These are phyloP conservation scores for Emydomyces testavorans DNA, from an alignment of 2,329 filamentous ascomycete genomes.

Conservation along the genomic window DNA sequence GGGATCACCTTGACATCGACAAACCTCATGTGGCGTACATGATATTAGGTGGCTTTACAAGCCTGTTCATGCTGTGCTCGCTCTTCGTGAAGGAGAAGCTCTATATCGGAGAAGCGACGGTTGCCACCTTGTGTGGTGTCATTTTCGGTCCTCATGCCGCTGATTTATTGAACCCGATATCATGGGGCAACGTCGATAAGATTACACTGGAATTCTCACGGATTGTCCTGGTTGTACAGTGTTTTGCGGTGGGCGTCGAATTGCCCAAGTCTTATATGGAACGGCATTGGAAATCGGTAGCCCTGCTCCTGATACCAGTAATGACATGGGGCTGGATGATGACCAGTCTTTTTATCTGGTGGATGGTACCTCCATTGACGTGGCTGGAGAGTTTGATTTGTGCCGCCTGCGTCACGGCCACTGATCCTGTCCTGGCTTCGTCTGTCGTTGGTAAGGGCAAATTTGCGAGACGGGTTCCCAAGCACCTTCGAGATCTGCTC, in stretches of 20 bases:
- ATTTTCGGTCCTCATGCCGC: constrained; percentile 59
- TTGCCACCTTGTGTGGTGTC: constrained; percentile 61
- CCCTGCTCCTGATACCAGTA: constrained; percentile 78
- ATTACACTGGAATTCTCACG: constrained; percentile 61
- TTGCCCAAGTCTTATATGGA: constrained; percentile 79
- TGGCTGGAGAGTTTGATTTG: constrained; percentile 85
- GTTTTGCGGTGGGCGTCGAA: constrained; percentile 61
- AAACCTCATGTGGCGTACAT: constrained; percentile 96
- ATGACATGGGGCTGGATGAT: constrained; percentile 85
- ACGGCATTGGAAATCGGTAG: constrained; percentile 86
- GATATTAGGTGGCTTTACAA: constrained; percentile 94
- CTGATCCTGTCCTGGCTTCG: constrained; percentile 89
- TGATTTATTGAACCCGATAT: constrained; percentile 48
- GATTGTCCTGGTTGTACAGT: constrained; percentile 60
- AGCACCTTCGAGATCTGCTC: constrained; percentile 87
- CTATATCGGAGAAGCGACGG: constrained; percentile 96
- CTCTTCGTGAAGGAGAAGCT: constrained; percentile 96
- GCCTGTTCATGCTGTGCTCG: constrained; percentile 95
- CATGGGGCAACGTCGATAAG: constrained; percentile 56
- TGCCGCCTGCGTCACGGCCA: constrained; percentile 91
- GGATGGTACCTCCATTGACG: constrained; percentile 63
- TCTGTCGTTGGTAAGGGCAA: constrained; percentile 98
- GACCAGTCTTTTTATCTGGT: constrained; percentile 90
- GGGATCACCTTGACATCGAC: constrained; percentile 55
- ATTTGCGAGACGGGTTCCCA: constrained; percentile 92